Evolutionary conservation across 176 grass and related monocot genomes (phyloP), one percentile per base, ranked within the genome.

Genomic region (Themeda triandra): DNA sequence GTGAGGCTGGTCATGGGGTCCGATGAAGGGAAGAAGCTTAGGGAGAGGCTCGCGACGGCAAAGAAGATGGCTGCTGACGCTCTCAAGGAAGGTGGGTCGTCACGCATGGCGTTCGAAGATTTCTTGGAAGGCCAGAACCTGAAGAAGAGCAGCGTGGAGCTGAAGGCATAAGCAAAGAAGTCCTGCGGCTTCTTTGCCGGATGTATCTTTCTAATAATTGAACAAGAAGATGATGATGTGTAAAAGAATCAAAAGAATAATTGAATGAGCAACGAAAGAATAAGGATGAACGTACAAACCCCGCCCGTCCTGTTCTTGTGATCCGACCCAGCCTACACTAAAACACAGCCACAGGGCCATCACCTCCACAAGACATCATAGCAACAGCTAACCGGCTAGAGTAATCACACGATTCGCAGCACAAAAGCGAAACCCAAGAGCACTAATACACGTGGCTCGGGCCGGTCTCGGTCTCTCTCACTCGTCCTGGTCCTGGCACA

Each of bases 401-500:
- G 37, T 63, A 66, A 86, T 63, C 77, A 86, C 29, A 28, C 23
- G 72, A 79, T 39, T 64, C 45, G 25, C 67, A 81, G 28, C 87
- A 31, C 71, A 66, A 53, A 82, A 74, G 2, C 46, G 76, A 77
- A 63, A 78, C 33, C 64, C 75, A 63, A 69, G 86, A 91, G 39
- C 65, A 68, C 24, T 1, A 78, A 53, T 69, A 44, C 73, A 41
- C 46, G 3, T 39, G 31, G 64, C 19, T 21, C 66, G 32, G 77
- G 60, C 36, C 28, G 65, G 66, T 53, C 8, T 10, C 6, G 0
- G n/a, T 6, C 4, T 36, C 44, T n/a, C 17, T 80, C 70, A 75
- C 3, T 94, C 89, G 3, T 91, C 90, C 48, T 90, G 85, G 53
- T 92, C 89, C 37, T 84, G 86, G 87, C 91, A 98, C 68, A 98